Base-by-base conservation (phyloP, 768 basidiomycete genomes). In the Agrocybe praecox region DNA sequence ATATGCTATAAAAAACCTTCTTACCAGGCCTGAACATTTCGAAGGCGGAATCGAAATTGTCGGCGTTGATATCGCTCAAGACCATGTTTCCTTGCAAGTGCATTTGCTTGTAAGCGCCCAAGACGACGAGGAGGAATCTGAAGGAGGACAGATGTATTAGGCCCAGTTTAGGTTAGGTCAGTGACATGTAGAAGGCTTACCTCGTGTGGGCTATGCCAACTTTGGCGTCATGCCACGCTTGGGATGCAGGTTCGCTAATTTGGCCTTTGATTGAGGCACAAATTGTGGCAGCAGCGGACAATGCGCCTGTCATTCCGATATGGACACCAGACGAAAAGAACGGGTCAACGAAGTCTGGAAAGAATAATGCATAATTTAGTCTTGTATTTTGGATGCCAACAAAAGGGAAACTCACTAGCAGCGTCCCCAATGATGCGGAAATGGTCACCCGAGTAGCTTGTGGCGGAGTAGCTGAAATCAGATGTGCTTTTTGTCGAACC, bases 21-120 rank as follows among this genome's bases (percentile, higher is more conserved):
- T 24, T 44, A 78, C 79, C 72, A 18, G 78, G 79, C 14, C 79
- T 63, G 55, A 83, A 70, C 58, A 75, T 69, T 21, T 74, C 68
- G 61, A 83, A 83, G 3, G 81, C 80, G 36, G 71, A 65, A 62
- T 83, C 82, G 57, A 80, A 82, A 64, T 77, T 80, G 57, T 77
- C 73, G 49, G 78, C 78, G 24, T 76, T 65, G 19, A 78, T 64
- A 52, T 80, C 80, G 7, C 70, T 66, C 32, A 82, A 70, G 43
- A 80, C 69, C 12, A 72, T 67, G 5, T 60, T 56, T 19, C 69
- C 56, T 62, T 82, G 80, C 14, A 73, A 58, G 21, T 69, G 74
- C 65, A 83, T 81, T 58, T 83, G 82, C 66, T 77, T 78, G 67
- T 82, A 83, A 33, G 80, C 79, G 56, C 79, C 76, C 23, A 83